Base-by-base conservation (phyloP, 108 stramenopile genomes). In the Pseudonitzschia pungens region DNA sequence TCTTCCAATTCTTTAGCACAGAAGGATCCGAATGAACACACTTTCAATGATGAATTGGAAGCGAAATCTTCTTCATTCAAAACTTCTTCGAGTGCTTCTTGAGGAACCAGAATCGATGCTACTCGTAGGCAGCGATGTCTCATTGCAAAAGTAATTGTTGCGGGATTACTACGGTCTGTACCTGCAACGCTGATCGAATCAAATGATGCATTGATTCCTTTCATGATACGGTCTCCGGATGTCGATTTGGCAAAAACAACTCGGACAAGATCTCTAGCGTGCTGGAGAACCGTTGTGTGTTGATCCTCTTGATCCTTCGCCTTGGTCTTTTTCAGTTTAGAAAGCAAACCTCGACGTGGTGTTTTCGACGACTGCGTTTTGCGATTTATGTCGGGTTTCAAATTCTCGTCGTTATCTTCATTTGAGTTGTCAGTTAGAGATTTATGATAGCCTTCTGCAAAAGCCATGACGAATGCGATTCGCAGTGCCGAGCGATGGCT, bases 1-100 rank as follows among this genome's bases (percentile, higher is more conserved):
- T 89, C 87, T 80, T 95, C 94, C 53, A 90, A 82, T 78, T 95
- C 94, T 70, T 88, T 91, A 10, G 94, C 91, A 54, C 92, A 75
- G 70, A 88, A 95, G 16, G 91, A 76, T 12, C 83, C 91, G 65
- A 90, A 95, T 10, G 86, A 68, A 54, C 82, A 87, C 42, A 82
- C 82, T 32, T 73, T 68, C 42, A 95, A 57, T 29, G 72, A 81
- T 32, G 65, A 74, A 21, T 48, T 18, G 16, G 45, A 67, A 8
- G 33, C 64, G 43, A 79, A 86, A 0, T 78, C 82, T 50, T 89
- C 84, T 65, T 88, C 83, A 12, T 69, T 65, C 21, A 89, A 68
- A 18, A 92, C 86, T 54, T 77, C 68, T 53, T 91, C 78, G 21
- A 95, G 52, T 12, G 87, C 79, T 60, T 91, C 84, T 54, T 90